Base-by-base conservation (phyloP, 768 basidiomycete species). In the Paxillus involutus region DNA sequence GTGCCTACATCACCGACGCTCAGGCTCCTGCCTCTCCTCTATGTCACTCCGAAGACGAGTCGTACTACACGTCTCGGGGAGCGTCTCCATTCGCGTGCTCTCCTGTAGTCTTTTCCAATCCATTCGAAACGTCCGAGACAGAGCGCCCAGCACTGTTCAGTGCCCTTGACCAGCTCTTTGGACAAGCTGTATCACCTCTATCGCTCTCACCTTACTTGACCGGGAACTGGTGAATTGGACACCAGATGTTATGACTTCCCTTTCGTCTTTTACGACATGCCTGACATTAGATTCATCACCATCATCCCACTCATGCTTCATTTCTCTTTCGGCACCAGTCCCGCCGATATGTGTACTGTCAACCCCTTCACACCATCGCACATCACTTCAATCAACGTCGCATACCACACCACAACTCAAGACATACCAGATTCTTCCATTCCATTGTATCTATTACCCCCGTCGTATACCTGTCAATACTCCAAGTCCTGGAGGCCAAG, bases 131-230 rank as follows among this genome's bases (percentile, higher is more conserved):
- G 1, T 62, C 52, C 24, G 17, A 40, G 3, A 51, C 47, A 30
- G 53, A 29, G 2, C 54, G 58, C 19, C 48, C 58, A 8, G 55
- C 49, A 16, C 19, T 59, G 19, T 59, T 70, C 12, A 53, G 44
- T 26, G 59, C 63, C 39, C 51, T 70, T 51, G 71, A 70, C 19
- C 61, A 70, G 51, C 42, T 71, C 11, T 72, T 70, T n/a, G 69
- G 59, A 17, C 69, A 63, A n/a, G 32, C 64, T 10, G 52, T 71
- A 30, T 65, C 64, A 16, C 68, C 67, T 7, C 46, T 65, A 9
- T 59, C 67, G 2, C 44, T 11, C 9, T 32, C 59, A 0, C 1
- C 49, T 19, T 58, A 52, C 33, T 49, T 49, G 8, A 44, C 43
- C 9, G 56, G 57, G 37, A 49, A 43, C 44, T 64, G 55, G 54